Percentiles rank a stretch among this genome's conserved stretches.
phyloP scores from a whole-genome alignment of 2,329 filamentous ascomycete species.

The Arthrinium phaeospermum region DNA sequence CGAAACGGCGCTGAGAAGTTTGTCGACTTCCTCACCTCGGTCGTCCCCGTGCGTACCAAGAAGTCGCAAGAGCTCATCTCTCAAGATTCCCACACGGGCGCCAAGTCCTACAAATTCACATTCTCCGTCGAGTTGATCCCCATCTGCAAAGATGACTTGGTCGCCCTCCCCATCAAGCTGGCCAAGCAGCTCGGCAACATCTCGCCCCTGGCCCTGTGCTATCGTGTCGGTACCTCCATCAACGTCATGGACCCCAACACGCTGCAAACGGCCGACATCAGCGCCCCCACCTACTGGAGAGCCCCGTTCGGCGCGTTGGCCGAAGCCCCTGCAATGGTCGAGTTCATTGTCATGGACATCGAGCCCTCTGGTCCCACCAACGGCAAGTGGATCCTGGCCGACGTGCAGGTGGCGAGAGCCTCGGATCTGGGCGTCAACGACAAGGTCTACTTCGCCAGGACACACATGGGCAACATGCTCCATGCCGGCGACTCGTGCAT shows the following conservation, averaged over 20 bases:
- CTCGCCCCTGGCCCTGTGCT: slow-evolving; percentile 82
- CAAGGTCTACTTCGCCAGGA: slow-evolving; percentile 86
- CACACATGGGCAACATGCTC: slow-evolving; percentile 85
- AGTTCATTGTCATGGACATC: slow-evolving; percentile 95
- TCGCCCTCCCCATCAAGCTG: slow-evolving; percentile 88
- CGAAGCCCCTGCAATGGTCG: slow-evolving; percentile 82
- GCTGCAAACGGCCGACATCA: slow-evolving; percentile 87
- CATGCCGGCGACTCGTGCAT: slow-evolving; percentile 90
- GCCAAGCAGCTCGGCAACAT: slow-evolving; percentile 91
- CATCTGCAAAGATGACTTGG: slow-evolving; percentile 95
- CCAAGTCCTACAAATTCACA: slow-evolving; percentile 93
- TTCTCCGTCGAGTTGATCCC: slow-evolving; percentile 90
- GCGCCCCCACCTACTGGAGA: slow-evolving; percentile 86
- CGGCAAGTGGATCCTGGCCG: slow-evolving; percentile 83
- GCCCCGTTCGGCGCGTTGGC: slow-evolving; percentile 83
- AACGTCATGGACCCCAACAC: slow-evolving; percentile 91
- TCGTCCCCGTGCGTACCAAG: slow-evolving; percentile 78
- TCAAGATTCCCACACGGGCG: slow-evolving; percentile 87
- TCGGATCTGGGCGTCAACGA: slow-evolving; percentile 87
- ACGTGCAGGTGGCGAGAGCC: slow-evolving; percentile 86
- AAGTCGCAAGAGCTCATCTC: slow-evolving; percentile 94
- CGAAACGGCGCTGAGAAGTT: slow-evolving; percentile 93
- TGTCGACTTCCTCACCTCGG: slow-evolving; percentile 85
- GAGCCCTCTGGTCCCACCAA: slow-evolving; percentile 77
- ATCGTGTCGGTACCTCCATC: slow-evolving; percentile 85